phyloP scores from a whole-genome alignment of 148 eudicot species.

The Oxyria digyna region DNA sequence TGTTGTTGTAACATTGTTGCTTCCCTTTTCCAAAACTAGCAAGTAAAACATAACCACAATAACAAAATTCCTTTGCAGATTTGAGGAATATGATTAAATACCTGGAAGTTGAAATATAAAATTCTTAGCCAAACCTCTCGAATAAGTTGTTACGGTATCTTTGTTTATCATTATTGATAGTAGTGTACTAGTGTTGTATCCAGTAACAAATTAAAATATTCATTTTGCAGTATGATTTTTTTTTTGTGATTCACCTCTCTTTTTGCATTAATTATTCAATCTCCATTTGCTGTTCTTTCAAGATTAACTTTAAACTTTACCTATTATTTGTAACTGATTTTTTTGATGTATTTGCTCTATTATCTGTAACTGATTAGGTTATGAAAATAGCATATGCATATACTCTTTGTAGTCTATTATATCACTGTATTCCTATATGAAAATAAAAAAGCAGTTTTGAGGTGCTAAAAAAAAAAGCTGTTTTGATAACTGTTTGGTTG shows the following conservation, averaged over 20 bases:
- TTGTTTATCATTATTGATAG: background rate
- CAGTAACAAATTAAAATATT: background rate
- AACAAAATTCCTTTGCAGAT: too few relatives aligned
- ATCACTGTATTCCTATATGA: too few relatives aligned
- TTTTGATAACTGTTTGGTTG: too few relatives aligned
- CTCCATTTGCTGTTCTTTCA: background rate
- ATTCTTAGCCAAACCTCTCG: background rate
- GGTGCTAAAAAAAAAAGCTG: too few relatives aligned
- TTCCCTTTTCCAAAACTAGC: slow-evolving; percentile 8
- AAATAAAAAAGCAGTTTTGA: too few relatives aligned
- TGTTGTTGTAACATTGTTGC: slow-evolving; percentile 2
- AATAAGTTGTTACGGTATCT: background rate
- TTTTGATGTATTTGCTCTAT: too few relatives aligned
- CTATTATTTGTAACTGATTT: too few relatives aligned
- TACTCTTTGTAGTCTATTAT: too few relatives aligned
- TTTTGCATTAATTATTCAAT: background rate
- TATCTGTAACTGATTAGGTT: too few relatives aligned
- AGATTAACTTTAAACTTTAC: background rate
- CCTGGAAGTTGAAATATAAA: background rate
- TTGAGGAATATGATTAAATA: too few relatives aligned
- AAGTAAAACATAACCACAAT: too few relatives aligned
- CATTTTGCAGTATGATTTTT: background rate
- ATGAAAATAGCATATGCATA: too few relatives aligned
- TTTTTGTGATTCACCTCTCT: background rate
- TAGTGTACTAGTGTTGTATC: background rate